Evolutionary conservation across 768 basidiomycete genomes (phyloP).

Genomic region (Russula brevipes): DNA sequence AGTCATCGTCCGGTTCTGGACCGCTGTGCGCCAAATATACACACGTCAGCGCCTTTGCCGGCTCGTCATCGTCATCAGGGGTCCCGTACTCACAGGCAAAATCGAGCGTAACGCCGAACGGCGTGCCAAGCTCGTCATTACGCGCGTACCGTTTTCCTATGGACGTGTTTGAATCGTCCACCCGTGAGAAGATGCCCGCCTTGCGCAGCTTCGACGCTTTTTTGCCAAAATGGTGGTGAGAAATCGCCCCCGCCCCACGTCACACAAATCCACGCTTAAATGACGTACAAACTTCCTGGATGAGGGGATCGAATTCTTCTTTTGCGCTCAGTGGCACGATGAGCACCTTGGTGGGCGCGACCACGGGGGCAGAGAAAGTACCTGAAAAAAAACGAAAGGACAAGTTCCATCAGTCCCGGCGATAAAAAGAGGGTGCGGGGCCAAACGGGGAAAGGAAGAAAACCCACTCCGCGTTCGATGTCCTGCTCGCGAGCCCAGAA

Average conservation of each 20-base stretch:
- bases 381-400: constrained; percentile 41
- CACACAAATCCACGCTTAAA: constrained; percentile 14
- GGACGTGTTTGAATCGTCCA: constrained; percentile 91
- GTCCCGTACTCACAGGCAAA: constrained; percentile 66
- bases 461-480: constrained; percentile 76
- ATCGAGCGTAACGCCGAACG: constrained; percentile 93
- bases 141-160: constrained; percentile 97
- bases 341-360: constrained; percentile 94
- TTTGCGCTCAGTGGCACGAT: constrained; percentile 91
- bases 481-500: constrained; percentile 96
- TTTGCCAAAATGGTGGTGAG: constrained; percentile 23
- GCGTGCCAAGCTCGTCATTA: constrained; percentile 98
- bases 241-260: neutral
- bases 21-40: constrained; percentile 45
- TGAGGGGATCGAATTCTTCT: constrained; percentile 76
- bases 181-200: constrained; percentile 86
- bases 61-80: constrained; percentile 11
- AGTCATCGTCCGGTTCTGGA: constrained; percentile 91
- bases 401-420: constrained; percentile 10
- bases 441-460: neutral
- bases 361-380: constrained; percentile 85
- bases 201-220: constrained; percentile 80
- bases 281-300: constrained; percentile 81
- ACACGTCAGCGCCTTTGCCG: constrained; percentile 15
- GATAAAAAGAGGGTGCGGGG: neutral